Conservation (phyloP, 2,329 filamentous ascomycete genomes). For the Trichoderma atroviride region DNA sequence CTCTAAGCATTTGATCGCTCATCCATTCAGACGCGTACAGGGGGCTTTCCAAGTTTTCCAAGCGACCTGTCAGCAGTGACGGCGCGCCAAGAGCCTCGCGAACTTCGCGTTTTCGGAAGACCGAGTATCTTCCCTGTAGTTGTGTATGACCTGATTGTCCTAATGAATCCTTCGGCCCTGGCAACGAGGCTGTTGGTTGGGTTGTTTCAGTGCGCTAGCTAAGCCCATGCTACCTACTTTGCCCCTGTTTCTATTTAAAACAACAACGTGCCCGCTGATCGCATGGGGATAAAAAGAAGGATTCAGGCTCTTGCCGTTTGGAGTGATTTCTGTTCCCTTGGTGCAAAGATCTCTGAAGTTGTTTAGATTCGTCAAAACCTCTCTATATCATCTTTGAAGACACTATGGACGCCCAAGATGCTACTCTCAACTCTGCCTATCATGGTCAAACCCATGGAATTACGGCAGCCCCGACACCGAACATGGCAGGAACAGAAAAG, state of each 20-base stretch:
- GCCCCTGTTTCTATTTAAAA: not conserved
- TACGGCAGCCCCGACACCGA: not conserved
- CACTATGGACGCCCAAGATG: not conserved
- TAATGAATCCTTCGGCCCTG: not conserved
- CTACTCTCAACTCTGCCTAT: not conserved
- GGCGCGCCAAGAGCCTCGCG: not conserved
- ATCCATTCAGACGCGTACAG: not conserved
- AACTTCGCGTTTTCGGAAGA: not conserved
- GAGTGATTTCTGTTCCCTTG: not conserved
- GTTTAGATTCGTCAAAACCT: not conserved
- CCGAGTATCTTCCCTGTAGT: not conserved
- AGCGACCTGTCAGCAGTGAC: not conserved
- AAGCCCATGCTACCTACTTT: no score
- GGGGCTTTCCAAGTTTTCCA: not conserved
- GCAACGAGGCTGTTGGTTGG: not conserved
- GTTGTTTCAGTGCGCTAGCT: not conserved
- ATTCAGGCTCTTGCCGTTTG: not conserved
- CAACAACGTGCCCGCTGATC: not conserved
- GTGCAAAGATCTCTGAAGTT: no score
- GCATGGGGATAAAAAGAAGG: not conserved
- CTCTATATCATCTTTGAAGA: not conserved
- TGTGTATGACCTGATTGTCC: not conserved
- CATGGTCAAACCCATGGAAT: not conserved
- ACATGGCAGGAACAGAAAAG: not conserved
- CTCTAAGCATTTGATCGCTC: not conserved